phyloP scores from a whole-genome alignment of 1,139 yeast genomes.

The Taphrina deformans region DNA sequence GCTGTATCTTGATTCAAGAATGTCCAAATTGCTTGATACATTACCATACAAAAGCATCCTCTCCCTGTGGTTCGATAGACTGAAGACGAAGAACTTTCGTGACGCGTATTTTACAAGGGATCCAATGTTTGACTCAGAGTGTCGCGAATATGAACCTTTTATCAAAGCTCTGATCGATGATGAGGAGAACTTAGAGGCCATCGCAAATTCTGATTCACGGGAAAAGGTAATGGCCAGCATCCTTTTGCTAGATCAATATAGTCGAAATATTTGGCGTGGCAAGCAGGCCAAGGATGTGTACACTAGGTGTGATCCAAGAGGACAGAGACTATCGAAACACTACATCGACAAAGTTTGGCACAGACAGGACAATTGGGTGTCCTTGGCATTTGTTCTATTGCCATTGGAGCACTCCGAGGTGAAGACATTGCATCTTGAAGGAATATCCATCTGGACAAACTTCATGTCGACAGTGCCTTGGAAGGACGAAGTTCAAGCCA shows the following conservation, averaged over 20 bases:
- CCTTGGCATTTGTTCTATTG: neutral
- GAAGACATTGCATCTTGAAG: neutral
- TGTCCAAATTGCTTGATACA: neutral
- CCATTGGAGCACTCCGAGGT: constrained; percentile 12
- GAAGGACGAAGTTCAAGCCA: neutral
- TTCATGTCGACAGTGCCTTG: neutral
- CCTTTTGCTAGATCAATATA: constrained; percentile 16
- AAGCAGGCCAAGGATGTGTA: constrained; percentile 10
- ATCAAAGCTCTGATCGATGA: constrained; percentile 1
- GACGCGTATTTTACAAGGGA: constrained; percentile 13
- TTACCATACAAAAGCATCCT: neutral
- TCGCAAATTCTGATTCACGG: neutral
- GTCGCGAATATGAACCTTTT: constrained; percentile 5
- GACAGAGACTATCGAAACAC: neutral
- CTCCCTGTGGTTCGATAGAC: neutral
- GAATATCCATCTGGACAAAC: neutral
- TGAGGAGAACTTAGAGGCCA: neutral
- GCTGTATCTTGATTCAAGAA: neutral
- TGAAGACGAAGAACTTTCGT: neutral
- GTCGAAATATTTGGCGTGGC: constrained; percentile 28
- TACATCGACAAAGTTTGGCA: neutral
- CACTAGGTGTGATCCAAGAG: constrained; percentile 4
- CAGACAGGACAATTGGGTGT: neutral
- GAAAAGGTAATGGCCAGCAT: neutral
- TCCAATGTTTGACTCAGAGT: neutral